These are phyloP conservation scores for Kokia cookei DNA, from an alignment of 441 rosid genomes.

Conservation along the genomic window DNA sequence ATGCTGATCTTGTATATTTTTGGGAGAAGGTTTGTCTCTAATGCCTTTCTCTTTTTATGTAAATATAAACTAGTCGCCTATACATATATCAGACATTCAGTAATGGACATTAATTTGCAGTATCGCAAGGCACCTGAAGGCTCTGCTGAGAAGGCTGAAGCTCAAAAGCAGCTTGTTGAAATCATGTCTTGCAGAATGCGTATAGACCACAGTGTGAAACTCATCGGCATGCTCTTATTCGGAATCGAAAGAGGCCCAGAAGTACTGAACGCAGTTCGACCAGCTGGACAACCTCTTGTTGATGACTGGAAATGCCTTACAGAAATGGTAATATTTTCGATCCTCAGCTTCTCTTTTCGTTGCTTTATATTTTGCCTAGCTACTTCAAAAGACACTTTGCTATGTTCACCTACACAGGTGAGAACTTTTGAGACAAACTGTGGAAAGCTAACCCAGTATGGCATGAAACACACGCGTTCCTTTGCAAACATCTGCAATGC, in stretches of 20 bases:
- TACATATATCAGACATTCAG: neutral
- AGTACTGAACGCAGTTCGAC: constrained; percentile 45
- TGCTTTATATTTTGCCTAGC: neutral
- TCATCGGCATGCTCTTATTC: constrained; percentile 73
- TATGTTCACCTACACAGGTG: constrained; percentile 39
- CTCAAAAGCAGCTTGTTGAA: constrained; percentile 80
- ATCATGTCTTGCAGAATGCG: constrained; percentile 87
- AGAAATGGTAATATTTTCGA: constrained; percentile 40
- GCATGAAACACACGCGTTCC: constrained; percentile 96
- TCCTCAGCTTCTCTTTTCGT: neutral
- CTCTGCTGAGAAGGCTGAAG: constrained; percentile 57
- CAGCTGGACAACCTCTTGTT: constrained; percentile 76
- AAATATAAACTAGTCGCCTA: neutral
- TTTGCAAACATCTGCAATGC: constrained; percentile 86
- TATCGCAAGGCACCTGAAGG: constrained; percentile 90
- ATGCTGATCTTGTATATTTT: constrained; percentile 87
- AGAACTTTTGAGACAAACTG: constrained; percentile 74
- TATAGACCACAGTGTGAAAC: constrained; percentile 61
- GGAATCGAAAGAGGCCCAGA: constrained; percentile 60
- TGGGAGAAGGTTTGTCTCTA: constrained; percentile 70
- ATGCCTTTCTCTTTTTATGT: neutral
- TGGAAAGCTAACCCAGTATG: constrained; percentile 82
- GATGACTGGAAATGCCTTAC: constrained; percentile 94
- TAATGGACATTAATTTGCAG: constrained; percentile 21
- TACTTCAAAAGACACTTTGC: neutral